Evolutionary conservation across 495 filamentous ascomycete genomes (phyloP).

Genomic region (Articulospora tetracladia): DNA sequence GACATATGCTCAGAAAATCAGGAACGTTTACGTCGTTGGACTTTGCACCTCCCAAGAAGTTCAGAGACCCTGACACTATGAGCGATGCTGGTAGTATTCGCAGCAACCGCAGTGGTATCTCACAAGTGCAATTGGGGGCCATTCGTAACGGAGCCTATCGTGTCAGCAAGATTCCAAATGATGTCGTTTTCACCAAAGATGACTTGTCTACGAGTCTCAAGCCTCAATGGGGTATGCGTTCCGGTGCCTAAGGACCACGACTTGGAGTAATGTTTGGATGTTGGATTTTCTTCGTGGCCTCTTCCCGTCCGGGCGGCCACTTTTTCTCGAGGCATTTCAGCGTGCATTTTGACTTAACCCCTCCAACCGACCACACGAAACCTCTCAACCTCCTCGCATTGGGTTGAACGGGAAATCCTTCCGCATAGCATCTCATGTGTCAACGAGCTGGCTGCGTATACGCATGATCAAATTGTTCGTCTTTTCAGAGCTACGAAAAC

Average conservation of each 20-base stretch:
- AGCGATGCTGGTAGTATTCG: conserved; percentile 91
- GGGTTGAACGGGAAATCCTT: neutral
- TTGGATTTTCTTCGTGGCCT: conserved; percentile 12
- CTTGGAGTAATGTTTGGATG: conserved; percentile 5
- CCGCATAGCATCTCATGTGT: conserved; percentile 10
- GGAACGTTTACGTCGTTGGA: conserved; percentile 86
- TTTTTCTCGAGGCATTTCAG: conserved; percentile 24
- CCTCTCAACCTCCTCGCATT: neutral
- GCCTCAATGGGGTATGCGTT: conserved; percentile 71
- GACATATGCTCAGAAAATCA: conserved; percentile 84
- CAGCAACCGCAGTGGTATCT: conserved; percentile 79
- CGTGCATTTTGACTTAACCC: conserved; percentile 22
- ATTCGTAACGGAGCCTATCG: conserved; percentile 88
- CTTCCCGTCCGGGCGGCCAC: conserved; percentile 7
- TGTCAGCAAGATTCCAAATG: conserved; percentile 78
- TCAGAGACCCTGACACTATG: conserved; percentile 58
- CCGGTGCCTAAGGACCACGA: conserved; percentile 10
- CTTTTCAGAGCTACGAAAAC: neutral
- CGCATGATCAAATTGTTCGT: conserved; percentile 8
- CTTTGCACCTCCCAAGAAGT: conserved; percentile 85
- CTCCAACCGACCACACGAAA: neutral
- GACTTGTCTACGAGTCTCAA: conserved; percentile 67
- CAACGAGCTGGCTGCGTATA: conserved; percentile 15
- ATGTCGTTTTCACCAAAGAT: conserved; percentile 76
- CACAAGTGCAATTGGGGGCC: conserved; percentile 62